Percentiles rank a stretch among this genome's conserved stretches.
Evolutionary conservation across 495 filamentous ascomycete genomes (phyloP).

Genomic region (Echria macrotheca): DNA sequence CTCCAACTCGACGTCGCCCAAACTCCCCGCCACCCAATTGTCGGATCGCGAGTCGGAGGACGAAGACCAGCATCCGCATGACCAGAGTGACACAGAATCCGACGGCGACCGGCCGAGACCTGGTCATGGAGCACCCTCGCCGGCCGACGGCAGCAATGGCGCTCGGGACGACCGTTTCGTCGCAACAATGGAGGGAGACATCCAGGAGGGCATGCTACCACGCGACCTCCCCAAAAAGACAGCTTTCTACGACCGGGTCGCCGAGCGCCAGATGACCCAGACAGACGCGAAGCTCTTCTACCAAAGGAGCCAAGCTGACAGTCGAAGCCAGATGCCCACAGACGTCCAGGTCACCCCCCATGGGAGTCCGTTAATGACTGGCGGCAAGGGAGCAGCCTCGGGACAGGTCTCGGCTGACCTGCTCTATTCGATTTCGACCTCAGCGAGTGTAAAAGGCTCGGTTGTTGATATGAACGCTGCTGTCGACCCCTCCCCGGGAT

Average conservation of each 20-base stretch:
- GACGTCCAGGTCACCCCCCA: conserved; percentile 40
- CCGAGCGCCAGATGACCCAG: conserved; percentile 85
- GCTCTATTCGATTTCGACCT: conserved; percentile 5
- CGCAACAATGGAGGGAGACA: conserved; percentile 7
- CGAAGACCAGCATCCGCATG: conserved; percentile 22
- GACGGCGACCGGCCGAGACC: conserved; percentile 15
- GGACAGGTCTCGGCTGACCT: conserved; percentile 22
- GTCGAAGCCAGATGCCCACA: conserved; percentile 43
- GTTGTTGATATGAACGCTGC: conserved; percentile 12
- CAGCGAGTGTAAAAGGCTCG: conserved; percentile 9
- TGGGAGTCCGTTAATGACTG: conserved; percentile 46
- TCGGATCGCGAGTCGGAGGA: conserved; percentile 27
- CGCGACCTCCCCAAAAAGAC: conserved; percentile 74
- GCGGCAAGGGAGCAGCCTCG: conserved; percentile 26
- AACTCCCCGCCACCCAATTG: conserved; percentile 19
- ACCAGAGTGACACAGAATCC: conserved; percentile 26
- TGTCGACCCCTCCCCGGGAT: conserved; percentile 10
- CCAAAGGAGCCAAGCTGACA: conserved; percentile 73
- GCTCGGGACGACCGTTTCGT: background rate
- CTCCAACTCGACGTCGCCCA: conserved; percentile 28
- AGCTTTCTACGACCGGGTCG: conserved; percentile 78
- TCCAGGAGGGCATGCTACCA: conserved; percentile 58
- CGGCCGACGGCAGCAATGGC: conserved; percentile 10
- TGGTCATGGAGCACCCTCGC: conserved; percentile 9
- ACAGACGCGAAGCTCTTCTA: conserved; percentile 93